Base-by-base conservation (phyloP, 345 rosid species). In the Psidium guajava region DNA sequence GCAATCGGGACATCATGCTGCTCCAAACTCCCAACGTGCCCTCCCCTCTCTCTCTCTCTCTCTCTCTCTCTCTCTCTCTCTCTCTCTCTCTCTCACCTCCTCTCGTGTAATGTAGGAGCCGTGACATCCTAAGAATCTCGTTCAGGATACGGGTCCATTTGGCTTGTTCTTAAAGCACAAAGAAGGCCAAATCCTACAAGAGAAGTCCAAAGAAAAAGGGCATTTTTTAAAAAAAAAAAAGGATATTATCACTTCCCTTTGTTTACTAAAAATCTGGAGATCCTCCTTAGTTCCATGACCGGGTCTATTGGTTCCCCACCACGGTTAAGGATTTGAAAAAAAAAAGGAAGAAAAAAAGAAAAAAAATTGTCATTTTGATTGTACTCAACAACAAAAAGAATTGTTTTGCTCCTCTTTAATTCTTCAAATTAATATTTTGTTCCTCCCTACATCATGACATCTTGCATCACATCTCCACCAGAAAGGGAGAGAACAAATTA, bases 181-280 rank as follows among this genome's bases (percentile, higher is more conserved):
- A 16, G 47, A 69, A 20, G 36, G 47, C 47, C 80, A 69, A 18
- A 36, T 36, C 40, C 47, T 24, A 36, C 47, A 36, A 69, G 77
- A 36, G 18, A 69, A 2, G 6, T 69, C 77, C 77, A 64, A 64
- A 15, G 9, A 8, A 64, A 64, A 59, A 59, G 75, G 75, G 44
- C 75, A 16, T 8, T 16, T 15, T 32, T 32, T 44, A 69, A 0
- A 32, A 36, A 21, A 44, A 18, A 32, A 36, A 21, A 44, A 18
- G 47, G 42, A 47, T 11, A 69, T 36, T 6, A 21, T 47, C 47
- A 69, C 80, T 13, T 8, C 80, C 47, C 80, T 69, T 36, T 18
- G 47, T 85, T 86, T 83, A 49, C 92, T 87, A 91, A 92, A 91
- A 87, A 69, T 86, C 83, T 89, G 85, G 87, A 86, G 93, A 92